These are phyloP conservation scores for Aspergillus bombycis DNA, from an alignment of 2,329 filamentous ascomycete genomes.

Conservation along the genomic window DNA sequence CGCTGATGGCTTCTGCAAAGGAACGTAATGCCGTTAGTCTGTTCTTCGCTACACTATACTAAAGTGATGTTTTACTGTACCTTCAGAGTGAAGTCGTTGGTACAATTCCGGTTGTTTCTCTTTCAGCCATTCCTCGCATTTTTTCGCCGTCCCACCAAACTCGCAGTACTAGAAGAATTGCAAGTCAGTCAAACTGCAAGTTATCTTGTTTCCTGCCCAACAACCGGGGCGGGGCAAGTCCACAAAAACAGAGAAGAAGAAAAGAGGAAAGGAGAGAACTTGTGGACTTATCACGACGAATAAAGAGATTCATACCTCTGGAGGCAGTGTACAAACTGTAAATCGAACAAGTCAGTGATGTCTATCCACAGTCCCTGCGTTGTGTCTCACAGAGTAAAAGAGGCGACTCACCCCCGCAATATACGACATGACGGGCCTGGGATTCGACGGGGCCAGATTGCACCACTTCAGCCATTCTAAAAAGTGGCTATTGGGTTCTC, in stretches of 20 bases:
- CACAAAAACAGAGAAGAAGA: not conserved
- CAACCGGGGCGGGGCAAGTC: not conserved
- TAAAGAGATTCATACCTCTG: conserved; percentile 60
- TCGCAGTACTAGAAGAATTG: conserved; percentile 80
- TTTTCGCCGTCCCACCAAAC: conserved; percentile 93
- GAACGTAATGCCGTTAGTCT: not conserved
- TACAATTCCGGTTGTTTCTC: conserved; percentile 75
- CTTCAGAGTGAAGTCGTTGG: conserved; percentile 79
- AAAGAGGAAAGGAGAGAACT: conserved; percentile 13
- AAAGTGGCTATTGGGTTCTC: not conserved
- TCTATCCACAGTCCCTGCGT: not conserved
- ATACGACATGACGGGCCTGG: conserved; percentile 59
- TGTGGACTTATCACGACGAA: conserved; percentile 19
- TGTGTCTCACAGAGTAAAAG: not conserved
- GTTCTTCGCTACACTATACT: not conserved
- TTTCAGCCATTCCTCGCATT: conserved; percentile 95
- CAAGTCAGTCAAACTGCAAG: conserved; percentile 11
- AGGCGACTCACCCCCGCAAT: conserved; percentile 60
- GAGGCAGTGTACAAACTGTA: conserved; percentile 66
- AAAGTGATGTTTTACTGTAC: conserved; percentile 49
- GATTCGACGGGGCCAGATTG: conserved; percentile 42
- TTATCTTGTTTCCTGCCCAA: not conserved
- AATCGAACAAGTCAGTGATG: conserved; percentile 6
- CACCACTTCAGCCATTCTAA: conserved; percentile 38
- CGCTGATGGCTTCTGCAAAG: conserved; percentile 71